A percentile compares a stretch with the other conserved stretches of the same genome.
These are phyloP conservation scores for Acacia pycnantha DNA, from an alignment of 331 rosid species.

Conservation along the genomic window DNA sequence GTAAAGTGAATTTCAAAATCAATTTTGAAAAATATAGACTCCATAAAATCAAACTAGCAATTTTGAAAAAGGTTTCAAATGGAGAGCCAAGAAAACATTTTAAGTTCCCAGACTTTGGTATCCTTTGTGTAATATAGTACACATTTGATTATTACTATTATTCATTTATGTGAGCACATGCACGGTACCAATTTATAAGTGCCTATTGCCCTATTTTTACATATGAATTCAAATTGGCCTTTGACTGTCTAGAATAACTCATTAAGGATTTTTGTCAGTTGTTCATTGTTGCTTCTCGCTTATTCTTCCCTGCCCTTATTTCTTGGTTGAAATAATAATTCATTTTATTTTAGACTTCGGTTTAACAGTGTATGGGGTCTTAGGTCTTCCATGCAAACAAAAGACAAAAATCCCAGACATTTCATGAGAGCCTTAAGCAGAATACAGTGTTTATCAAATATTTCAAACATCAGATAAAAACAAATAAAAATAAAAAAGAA, in stretches of 20 bases:
- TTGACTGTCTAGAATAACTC: too few species aligned
- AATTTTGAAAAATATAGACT: conserved; percentile 7
- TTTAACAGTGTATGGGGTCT: neutral
- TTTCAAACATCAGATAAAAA: neutral
- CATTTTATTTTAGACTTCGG: neutral
- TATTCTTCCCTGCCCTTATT: too few species aligned
- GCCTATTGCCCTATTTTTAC: too few species aligned
- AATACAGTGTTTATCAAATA: neutral
- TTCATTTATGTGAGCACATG: too few species aligned
- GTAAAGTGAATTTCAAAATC: neutral
- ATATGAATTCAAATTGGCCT: too few species aligned
- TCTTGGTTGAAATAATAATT: too few species aligned
- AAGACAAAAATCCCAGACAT: neutral
- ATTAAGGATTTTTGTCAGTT: too few species aligned
- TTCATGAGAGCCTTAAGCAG: neutral
- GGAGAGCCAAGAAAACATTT: neutral
- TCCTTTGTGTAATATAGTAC: too few species aligned
- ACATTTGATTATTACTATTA: too few species aligned
- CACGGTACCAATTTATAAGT: too few species aligned
- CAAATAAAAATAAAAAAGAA: too few species aligned
- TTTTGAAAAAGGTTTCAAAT: neutral
- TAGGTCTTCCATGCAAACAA: neutral
- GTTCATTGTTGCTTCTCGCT: too few species aligned
- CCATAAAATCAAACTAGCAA: neutral
- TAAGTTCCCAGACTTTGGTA: neutral